Evolutionary conservation across 768 basidiomycete genomes (phyloP), one percentile per base, ranked within the genome.

Genomic region (Trametes meyenii): DNA sequence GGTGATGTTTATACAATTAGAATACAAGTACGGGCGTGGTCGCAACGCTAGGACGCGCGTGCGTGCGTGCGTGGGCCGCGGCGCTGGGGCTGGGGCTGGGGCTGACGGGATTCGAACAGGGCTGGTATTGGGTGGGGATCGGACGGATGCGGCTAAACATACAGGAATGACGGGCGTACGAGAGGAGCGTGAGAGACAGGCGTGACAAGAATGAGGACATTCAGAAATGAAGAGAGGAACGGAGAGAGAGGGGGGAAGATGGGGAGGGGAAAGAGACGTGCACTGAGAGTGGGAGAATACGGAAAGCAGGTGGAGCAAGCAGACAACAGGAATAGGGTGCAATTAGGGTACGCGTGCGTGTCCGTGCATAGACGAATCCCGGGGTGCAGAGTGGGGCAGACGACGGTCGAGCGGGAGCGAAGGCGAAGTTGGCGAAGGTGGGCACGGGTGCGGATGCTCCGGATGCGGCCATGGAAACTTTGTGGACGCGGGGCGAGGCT

Each of bases 341-440:
- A 17, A 55, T 56, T 56, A 62, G 61, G 54, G 55, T 62, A 56
- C 53, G 52, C 33, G 40, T 56, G 61, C 61, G 50, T 38, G 61
- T 62, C 55, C 55, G 55, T 56, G 61, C 55, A 23, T 14, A n/a
- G 42, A 38, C 16, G 43, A 36, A 29, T 5, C 7, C 12, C 21
- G 45, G 11, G 21, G 45, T 11, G 21, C 45, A 8, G 29, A 33
- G 8, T 33, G 29, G 3, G 29, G 29, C 29, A 8, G n/a, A n/a
- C n/a, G n/a, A n/a, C n/a, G n/a, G n/a, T n/a, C n/a, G n/a, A n/a
- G n/a, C n/a, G n/a, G n/a, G n/a, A n/a, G 29, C 29, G 29, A 8
- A 33, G 4, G 29, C 29, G 29, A 33, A 33, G 29, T n/a, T n/a
- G n/a, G 29, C 29, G 29, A 33, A 33, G 29, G 29, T 33, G 29